Evolutionary conservation across 2,329 filamentous ascomycete species (phyloP), one percentile per base, ranked within the genome.

Genomic region (Colletotrichum caudatum): DNA sequence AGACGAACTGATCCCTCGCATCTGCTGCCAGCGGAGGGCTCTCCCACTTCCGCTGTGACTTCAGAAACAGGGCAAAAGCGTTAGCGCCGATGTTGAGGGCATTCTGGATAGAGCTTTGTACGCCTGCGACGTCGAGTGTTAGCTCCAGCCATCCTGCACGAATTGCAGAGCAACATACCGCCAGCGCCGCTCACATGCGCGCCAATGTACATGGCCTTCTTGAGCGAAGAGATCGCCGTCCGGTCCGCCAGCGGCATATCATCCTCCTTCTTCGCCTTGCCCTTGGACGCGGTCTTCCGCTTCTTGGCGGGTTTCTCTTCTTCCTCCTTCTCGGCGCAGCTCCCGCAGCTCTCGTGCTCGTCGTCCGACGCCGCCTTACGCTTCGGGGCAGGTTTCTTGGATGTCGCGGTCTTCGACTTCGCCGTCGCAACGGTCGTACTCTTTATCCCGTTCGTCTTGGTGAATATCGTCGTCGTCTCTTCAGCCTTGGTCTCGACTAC

Each of bases 1-100:
- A 85, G 67, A 88, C 88, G 82, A 98, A 99, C 50, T 90, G 87
- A 53, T 90, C 86, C 61, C 88, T 86, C 64, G 92, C 89, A 35
- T 92, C 90, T 50, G 89, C 82, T 35, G 92, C 86, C 5, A 99
- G 86, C 0, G 93, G 89, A 11, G 95, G 94, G 77, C 92, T 97
- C 37, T 89, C 87, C 96, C 96, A 99, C 84, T 97, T 98, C 66
- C 95, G 91, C 81, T 99, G 96, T 0, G 94, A 97, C 80, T 98
- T 98, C 76, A 99, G 87, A 83, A 99, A 99, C 26, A 98, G 86
- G 5, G 96, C 96, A 76, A 98, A 97, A 12, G 95, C 90, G 79
- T 98, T 99, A 74, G 93, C 95, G 64, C 95, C 95, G 74, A 97
- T 94, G 61, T 94, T 88, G 1, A 91, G 79, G 56, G 92, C 89